A percentile compares a stretch with the other conserved stretches of the same genome.
phyloP scores from a whole-genome alignment of 805 yeast species.

The Clavispora santaluciae region DNA sequence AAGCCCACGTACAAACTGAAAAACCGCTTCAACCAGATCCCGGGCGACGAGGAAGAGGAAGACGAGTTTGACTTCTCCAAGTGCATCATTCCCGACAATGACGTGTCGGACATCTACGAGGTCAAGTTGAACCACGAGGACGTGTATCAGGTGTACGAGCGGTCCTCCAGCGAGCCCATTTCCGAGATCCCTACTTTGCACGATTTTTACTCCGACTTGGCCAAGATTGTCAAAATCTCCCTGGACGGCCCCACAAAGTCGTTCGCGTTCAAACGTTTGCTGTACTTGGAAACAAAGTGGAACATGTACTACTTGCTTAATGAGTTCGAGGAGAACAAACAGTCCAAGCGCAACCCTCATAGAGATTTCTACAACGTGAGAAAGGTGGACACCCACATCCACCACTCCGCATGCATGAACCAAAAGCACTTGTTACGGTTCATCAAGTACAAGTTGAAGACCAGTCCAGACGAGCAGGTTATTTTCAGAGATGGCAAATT shows the following conservation, averaged over 20 bases:
- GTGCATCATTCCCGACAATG: slow-evolving; percentile 48
- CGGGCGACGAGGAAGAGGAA: slow-evolving; percentile 26
- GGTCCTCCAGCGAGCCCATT: slow-evolving; percentile 28
- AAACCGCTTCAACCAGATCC: slow-evolving; percentile 45
- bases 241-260: slow-evolving; percentile 96
- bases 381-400: slow-evolving; percentile 97
- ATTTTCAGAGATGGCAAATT: slow-evolving; percentile 90
- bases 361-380: slow-evolving; percentile 96
- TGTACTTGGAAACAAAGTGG: slow-evolving; percentile 96
- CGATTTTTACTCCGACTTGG: slow-evolving; percentile 83
- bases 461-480: slow-evolving; percentile 80
- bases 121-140: slow-evolving; percentile 56
- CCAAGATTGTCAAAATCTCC: slow-evolving; percentile 64
- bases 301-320: slow-evolving; percentile 81
- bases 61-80: slow-evolving; percentile 58
- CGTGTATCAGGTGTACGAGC: slow-evolving; percentile 59
- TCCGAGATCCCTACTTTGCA: slow-evolving; percentile 73
- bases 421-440: slow-evolving; percentile 93
- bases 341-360: slow-evolving; percentile 89
- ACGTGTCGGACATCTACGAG: slow-evolving; percentile 31
- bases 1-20: slow-evolving; percentile 73
- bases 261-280: slow-evolving; percentile 89
- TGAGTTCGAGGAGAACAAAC: slow-evolving; percentile 88
- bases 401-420: slow-evolving; percentile 98
- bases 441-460: slow-evolving; percentile 90